Evolutionary conservation across 2,329 filamentous ascomycete species (phyloP), one percentile per base, ranked within the genome.

Genomic region (Lecanoromycetidae sp.): DNA sequence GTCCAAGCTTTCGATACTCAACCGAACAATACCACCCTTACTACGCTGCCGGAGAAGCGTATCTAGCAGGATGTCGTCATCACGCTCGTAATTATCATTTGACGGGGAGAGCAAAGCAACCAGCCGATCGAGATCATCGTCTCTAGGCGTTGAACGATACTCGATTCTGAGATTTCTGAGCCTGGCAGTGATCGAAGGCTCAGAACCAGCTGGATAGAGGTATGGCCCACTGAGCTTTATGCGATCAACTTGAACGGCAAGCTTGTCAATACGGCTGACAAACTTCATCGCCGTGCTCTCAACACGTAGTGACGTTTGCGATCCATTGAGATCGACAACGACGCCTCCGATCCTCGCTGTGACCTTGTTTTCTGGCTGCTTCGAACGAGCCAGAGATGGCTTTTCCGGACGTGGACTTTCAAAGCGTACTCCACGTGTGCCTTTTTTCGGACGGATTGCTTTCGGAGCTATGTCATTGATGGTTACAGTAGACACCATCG

Each of bases 21-120:
- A 62, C 40, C 86, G 79, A 25, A 95, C 68, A 5, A 96, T 82
- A 8, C 84, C 80, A 0, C 90, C 91, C 63, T 95, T 90, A 44
- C 82, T 76, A 50, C 91, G 74, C 62, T 98, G 91, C 19, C 85
- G 76, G 12, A 96, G 67, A 0, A 98, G 71, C 0, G 87, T 95
- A 56, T 96, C 90, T 19, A 98, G 77, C 71, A 98, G 80, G 51
- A 98, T 94, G 57, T 96, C 90, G 56, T 95, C 87, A 51, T 93
- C 84, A 38, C 80, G 79, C 51, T 90, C 82, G 57, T 91, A 95
- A 53, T 88, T 87, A 61, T 91, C 80, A 54, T 87, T 91, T 0
- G 88, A 94, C 0, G 91, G 93, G 5, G 84, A 94, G 46, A 98
- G 84, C 43, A 98, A 72, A 44, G 84, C 82, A 0, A 98, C 68